phyloP scores from a whole-genome alignment of 169 alveolate genomes.

The Condylostoma magnum region DNA sequence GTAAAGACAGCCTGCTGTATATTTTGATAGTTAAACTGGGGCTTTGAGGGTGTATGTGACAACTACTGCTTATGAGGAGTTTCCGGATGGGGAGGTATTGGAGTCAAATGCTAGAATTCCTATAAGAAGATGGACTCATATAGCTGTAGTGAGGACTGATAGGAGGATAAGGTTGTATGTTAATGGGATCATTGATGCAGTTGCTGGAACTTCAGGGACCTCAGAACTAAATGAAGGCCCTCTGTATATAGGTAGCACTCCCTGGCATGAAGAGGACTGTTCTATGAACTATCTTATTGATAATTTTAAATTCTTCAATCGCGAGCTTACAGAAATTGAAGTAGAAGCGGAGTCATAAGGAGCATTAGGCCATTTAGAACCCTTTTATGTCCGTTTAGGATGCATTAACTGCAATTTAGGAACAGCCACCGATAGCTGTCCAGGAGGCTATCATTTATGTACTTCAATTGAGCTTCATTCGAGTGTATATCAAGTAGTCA shows the following conservation, averaged over 20 bases:
- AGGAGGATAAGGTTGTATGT: constrained; percentile 20
- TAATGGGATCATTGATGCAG: constrained; percentile 30
- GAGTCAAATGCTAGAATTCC: constrained; percentile 24
- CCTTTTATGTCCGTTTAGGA: constrained; percentile 24
- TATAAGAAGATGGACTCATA: constrained; percentile 30
- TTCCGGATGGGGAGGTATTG: constrained; percentile 23
- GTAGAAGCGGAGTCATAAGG: constrained; percentile 26
- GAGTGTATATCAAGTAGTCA: constrained; percentile 32
- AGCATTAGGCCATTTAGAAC: constrained; percentile 29
- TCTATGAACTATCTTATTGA: constrained; percentile 8
- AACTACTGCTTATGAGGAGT: constrained; percentile 4
- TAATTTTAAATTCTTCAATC: constrained; percentile 8
- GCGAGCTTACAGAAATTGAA: constrained; percentile 9
- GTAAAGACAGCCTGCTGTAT: constrained; percentile 32
- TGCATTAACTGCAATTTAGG: constrained; percentile 20
- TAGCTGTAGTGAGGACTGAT: constrained; percentile 27
- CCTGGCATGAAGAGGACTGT: constrained; percentile 23
- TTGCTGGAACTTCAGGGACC: constrained; percentile 5
- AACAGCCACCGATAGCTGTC: constrained; percentile 23
- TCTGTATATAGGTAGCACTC: constrained; percentile 37
- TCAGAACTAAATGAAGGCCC: constrained; percentile 6
- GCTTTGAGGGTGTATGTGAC: constrained; percentile 12
- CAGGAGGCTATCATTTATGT: constrained; percentile 32
- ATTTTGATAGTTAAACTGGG: constrained; percentile 30
- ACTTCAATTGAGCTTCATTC: constrained; percentile 38